These are phyloP conservation scores for Candida sakaeoensis DNA, from an alignment of 805 yeast genomes.

Conservation along the genomic window DNA sequence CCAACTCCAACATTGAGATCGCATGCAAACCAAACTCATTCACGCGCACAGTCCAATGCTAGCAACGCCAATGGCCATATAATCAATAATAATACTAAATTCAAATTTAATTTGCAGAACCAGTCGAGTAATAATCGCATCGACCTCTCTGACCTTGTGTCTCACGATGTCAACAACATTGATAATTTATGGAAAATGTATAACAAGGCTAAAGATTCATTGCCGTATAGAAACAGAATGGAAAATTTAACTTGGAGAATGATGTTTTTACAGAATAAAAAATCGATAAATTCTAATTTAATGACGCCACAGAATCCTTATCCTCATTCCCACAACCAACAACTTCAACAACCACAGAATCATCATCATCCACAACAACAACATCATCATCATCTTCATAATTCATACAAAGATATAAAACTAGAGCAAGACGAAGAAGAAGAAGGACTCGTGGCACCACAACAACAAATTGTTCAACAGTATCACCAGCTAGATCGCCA, in stretches of 20 bases:
- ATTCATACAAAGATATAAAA: too few relatives aligned
- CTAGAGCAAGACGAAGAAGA: too few relatives aligned
- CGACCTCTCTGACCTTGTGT: slow-evolving; percentile 4
- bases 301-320: neutral
- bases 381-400: too few relatives aligned
- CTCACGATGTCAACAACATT: slow-evolving; percentile 8
- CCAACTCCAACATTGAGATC: neutral
- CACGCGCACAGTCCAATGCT: neutral
- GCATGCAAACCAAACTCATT: neutral
- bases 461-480: neutral
- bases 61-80: neutral
- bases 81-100: neutral
- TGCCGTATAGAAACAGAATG: slow-evolving; percentile 75
- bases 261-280: slow-evolving; percentile 52
- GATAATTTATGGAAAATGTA: slow-evolving; percentile 74
- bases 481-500: neutral
- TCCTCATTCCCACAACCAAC: neutral
- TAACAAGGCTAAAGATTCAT: slow-evolving; percentile 64
- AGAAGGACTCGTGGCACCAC: neutral
- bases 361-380: neutral
- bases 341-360: neutral
- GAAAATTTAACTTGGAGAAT: slow-evolving; percentile 86
- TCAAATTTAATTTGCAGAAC: slow-evolving; percentile 4
- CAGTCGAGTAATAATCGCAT: neutral
- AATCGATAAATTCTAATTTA: neutral